Evolutionary conservation across 1,284 basidiomycete genomes (phyloP), one percentile per base, ranked within the genome.

Genomic region (Albatrellus sp.): DNA sequence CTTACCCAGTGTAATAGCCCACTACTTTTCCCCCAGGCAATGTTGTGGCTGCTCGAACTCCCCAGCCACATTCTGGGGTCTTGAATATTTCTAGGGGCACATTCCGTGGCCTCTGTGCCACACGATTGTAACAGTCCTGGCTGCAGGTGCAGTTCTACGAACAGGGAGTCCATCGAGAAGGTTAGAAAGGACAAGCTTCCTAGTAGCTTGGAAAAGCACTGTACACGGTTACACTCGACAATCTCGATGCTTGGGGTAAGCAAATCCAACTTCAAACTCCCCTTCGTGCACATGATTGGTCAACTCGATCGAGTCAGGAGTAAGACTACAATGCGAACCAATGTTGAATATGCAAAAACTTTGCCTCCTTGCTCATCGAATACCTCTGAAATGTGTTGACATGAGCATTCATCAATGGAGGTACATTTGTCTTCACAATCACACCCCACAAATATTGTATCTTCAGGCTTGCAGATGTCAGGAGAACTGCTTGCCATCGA

Each of bases 1-100:
- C 62, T 39, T 54, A 80, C 80, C 79, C 79, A 40, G 78, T 70
- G 52, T 77, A 81, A 12, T 75, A 63, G 1, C 80, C 80, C 19
- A 81, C 47, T 3, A 81, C 72, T 47, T 72, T 77, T 12, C 79
- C 79, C 38, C 47, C 59, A 14, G 57, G 55, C 1, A 82, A 51
- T 20, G 61, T 51, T 0, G 56, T 49, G 1, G 62, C 50, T 0
- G 70, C 56, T 10, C 64, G 52, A 2, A 58, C 63, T 14, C 64
- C 65, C 64, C 64, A 67, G 3, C 65, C 65, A 34, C 57, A 50
- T 12, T 51, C 42, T 14, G 14, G 32, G 1, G 65, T 66, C 37
- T 59, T 54, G 54, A 66, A 67, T 10, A 66, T 45, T 44, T 65
- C 58, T 5, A 68, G 55, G 4, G 61, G 57, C 4, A 64, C 52